Evolutionary conservation across 202 grass and related monocot genomes (phyloP).

Genomic region (Musa balbisiana): DNA sequence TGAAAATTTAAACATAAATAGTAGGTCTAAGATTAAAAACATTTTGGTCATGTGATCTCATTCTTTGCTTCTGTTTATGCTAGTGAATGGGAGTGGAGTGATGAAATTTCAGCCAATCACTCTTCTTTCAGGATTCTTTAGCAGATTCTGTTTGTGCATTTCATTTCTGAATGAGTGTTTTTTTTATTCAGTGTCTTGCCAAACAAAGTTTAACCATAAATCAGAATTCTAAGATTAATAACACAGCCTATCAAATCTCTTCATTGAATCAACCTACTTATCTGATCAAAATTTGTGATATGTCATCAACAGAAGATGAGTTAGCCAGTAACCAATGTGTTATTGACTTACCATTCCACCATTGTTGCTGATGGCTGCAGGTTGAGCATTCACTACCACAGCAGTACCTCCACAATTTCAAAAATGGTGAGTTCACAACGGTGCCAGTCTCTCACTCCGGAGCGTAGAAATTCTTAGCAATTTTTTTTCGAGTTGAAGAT

Average conservation of each 20-base stretch:
- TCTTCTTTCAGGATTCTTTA: too few species aligned
- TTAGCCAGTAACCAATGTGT: too few species aligned
- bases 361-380: constrained; percentile 25
- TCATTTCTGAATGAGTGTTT: too few species aligned
- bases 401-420: constrained; percentile 67
- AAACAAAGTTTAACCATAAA: background rate
- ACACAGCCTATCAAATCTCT: background rate
- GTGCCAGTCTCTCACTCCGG: constrained; percentile 71
- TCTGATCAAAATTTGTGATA: background rate
- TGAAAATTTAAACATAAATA: too few species aligned
- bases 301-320: background rate
- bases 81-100: too few species aligned
- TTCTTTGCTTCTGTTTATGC: too few species aligned
- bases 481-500: background rate
- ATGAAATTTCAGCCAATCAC: too few species aligned
- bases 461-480: constrained; percentile 31
- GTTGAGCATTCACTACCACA: constrained; percentile 78
- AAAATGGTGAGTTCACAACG: constrained; percentile 68
- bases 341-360: too few species aligned
- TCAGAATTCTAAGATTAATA: background rate
- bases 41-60: too few species aligned
- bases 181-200: background rate
- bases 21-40: too few species aligned
- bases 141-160: too few species aligned
- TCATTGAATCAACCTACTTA: background rate